phyloP scores from a whole-genome alignment of 2,329 filamentous ascomycete genomes.

The Aspergillus pseudotamarii region DNA sequence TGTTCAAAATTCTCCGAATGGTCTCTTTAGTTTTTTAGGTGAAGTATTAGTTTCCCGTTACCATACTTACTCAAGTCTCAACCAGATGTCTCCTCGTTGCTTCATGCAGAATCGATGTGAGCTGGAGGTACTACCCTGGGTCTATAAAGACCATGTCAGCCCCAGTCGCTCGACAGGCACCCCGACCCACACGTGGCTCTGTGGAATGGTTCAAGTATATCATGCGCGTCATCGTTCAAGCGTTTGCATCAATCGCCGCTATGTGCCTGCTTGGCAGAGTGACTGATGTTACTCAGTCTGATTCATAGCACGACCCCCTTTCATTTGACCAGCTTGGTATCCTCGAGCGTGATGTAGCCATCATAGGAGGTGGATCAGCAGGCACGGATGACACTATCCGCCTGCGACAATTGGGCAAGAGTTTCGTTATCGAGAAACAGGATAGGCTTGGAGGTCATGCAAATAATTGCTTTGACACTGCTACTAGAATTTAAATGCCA shows the following conservation, averaged over 20 bases:
- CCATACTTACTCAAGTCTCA: not conserved
- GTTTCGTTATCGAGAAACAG: conserved; percentile 11
- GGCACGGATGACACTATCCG: not conserved
- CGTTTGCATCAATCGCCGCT: not conserved
- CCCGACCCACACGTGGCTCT: not conserved
- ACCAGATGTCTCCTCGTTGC: not conserved
- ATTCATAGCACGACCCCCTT: not conserved
- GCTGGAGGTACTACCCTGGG: not conserved
- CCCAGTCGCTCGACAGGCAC: not conserved
- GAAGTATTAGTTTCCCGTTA: not conserved
- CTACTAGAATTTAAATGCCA: not conserved
- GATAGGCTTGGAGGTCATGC: conserved; percentile 8
- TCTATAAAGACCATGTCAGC: not conserved
- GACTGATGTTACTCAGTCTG: not conserved
- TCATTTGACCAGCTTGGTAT: not conserved
- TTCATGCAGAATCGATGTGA: not conserved
- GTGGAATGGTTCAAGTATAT: not conserved
- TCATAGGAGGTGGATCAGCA: not conserved
- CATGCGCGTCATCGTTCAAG: not conserved
- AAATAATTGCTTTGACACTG: conserved; percentile 8
- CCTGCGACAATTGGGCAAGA: not conserved
- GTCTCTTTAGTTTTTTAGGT: not conserved
- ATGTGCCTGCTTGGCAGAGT: not conserved
- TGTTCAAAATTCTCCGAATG: not conserved
- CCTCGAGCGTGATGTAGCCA: not conserved